Conservation (phyloP, 2,329 filamentous ascomycete species). For the Cladosporium sp. region DNA sequence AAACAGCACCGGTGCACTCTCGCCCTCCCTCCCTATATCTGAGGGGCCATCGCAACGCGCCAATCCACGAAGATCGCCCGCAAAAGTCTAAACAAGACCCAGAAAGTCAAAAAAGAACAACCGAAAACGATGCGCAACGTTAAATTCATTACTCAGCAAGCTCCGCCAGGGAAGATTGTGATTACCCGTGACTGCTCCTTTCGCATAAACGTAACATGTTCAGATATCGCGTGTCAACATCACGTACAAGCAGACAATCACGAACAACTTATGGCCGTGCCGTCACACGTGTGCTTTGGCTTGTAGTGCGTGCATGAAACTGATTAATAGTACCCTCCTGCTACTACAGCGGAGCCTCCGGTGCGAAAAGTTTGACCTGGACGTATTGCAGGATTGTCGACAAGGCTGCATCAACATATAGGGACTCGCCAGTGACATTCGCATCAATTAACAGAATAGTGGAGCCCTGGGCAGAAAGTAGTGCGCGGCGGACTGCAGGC, state of each 20-base stretch:
- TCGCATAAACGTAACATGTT: not conserved
- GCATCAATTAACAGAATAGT: not conserved
- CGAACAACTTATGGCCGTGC: not conserved
- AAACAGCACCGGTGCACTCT: constrained; percentile 5
- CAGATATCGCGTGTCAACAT: not conserved
- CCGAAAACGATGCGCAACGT: not conserved
- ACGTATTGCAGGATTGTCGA: not conserved
- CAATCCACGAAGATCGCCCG: constrained; percentile 14
- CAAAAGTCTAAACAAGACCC: not conserved
- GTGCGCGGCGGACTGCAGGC: not conserved
- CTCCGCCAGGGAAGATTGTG: not conserved
- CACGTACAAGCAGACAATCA: not conserved
- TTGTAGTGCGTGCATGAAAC: not conserved
- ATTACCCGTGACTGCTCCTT: not conserved
- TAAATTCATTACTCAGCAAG: constrained; percentile 19
- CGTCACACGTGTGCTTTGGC: not conserved
- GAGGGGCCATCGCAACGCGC: not conserved
- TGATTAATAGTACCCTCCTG: not conserved
- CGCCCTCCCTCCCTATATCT: not conserved
- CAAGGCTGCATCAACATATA: not conserved
- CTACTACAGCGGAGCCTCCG: not conserved
- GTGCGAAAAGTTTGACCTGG: not conserved
- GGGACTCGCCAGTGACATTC: constrained; percentile 4
- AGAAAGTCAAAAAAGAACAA: not conserved
- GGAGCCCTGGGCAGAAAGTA: not conserved